Conservation (phyloP, 148 eudicot species). For the Selenicereus undatus region DNA sequence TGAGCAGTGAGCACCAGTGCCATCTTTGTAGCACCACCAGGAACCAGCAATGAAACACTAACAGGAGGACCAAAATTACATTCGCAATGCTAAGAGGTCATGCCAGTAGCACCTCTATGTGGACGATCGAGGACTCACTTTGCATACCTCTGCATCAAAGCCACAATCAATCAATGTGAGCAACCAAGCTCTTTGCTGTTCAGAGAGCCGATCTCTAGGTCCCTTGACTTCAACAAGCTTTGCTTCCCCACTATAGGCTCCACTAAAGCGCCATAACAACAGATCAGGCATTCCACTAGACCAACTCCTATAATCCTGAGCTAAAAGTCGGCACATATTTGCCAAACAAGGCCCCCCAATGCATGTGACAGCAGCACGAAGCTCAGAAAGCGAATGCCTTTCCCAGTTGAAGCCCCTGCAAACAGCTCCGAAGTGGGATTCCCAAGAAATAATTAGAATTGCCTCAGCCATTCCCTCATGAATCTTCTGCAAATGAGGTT, state of each 20-base stretch:
- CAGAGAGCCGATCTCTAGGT: constrained; percentile 84
- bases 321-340: constrained; percentile 67
- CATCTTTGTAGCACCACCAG: not conserved
- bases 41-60: not conserved
- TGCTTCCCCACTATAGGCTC: constrained; percentile 78
- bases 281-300: constrained; percentile 95
- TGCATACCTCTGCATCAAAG: constrained; percentile 72
- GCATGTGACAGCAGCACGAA: constrained; percentile 80
- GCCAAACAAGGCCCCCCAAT: constrained; percentile 76
- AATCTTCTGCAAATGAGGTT: constrained; percentile 55
- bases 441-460: constrained; percentile 77
- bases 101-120: constrained; percentile 17
- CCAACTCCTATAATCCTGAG: constrained; percentile 90
- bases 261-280: constrained; percentile 76
- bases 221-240: constrained; percentile 98
- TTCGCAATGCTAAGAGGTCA: not conserved
- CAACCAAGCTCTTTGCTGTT: constrained; percentile 95
- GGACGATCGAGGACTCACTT: constrained; percentile 46
- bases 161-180: constrained; percentile 83
- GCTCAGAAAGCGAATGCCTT: constrained; percentile 58
- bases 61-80: not conserved
- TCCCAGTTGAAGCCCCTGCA: constrained; percentile 93
- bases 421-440: constrained; percentile 65
- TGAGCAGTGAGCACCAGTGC: not conserved
- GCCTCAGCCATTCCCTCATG: constrained; percentile 73